Evolutionary conservation across 331 rosid genomes (phyloP), one percentile per base, ranked within the genome.

Genomic region (Acacia pycnantha): DNA sequence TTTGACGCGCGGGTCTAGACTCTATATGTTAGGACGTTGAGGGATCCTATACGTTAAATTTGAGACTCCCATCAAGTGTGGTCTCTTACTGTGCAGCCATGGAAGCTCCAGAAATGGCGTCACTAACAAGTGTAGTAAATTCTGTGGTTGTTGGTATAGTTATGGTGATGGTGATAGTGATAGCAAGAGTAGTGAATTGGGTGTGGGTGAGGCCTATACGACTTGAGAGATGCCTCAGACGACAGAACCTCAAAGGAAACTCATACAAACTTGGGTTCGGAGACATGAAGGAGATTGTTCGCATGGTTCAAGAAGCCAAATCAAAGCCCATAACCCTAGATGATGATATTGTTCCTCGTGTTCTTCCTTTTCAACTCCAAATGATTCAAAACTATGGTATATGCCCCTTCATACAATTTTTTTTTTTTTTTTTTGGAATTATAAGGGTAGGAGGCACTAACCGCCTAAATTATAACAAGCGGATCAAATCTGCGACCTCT

Each of bases 241-340:
- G 8, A 37, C 83, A 80, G 40, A 78, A 84, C 13, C 79, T 88
- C 0, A 27, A 33, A 0, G 88, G 90, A 10, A 85, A 68, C 31
- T 44, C 90, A 0, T 88, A 85, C 65, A 50, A 10, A 11, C 3
- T 88, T 80, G 66, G 78, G 10, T 31, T 50, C 24, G 88, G 88
- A 73, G 86, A 84, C 74, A 3, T 44, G 3, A 87, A 73, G 53
- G 59, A 69, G 8, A 6, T 75, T 0, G 12, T 67, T 3, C 46
- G 2, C 1, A 43, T 76, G 82, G 8, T 29, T 0, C 22, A 51
- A 7, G 26, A 82, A 72, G 85, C 90, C 16, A 69, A 3, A 14
- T 83, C 82, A 21, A 85, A 82, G 22, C 85, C 88, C 54, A 66
- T 85, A 14, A 7, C 59, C 15, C 40, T 81, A 35, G 48, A 46